phyloP scores from a whole-genome alignment of 73 alveolate genomes.

The Tetrahymena elliotti region DNA sequence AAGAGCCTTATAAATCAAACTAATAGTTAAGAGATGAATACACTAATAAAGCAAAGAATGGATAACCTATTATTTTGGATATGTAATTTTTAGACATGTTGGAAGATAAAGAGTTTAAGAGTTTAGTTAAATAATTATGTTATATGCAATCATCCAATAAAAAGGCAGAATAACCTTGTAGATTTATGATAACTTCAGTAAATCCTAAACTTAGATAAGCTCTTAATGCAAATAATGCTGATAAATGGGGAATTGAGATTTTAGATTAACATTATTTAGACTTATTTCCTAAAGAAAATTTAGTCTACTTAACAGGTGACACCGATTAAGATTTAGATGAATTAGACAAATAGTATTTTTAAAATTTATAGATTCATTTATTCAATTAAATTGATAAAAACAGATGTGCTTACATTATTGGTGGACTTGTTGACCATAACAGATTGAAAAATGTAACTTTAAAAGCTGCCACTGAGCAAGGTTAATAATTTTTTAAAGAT shows the following conservation, averaged over 20 bases:
- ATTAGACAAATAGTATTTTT: constrained; percentile 50
- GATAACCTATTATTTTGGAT: background rate
- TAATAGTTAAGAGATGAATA: background rate
- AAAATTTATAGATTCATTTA: background rate
- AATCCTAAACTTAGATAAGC: background rate
- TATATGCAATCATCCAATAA: constrained; percentile 15
- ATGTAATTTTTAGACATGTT: background rate
- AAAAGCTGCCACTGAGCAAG: constrained; percentile 82
- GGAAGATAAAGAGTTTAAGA: background rate
- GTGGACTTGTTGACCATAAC: constrained; percentile 96
- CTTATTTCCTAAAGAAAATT: constrained; percentile 5
- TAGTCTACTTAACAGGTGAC: constrained; percentile 94
- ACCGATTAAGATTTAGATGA: constrained; percentile 66
- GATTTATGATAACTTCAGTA: constrained; percentile 7
- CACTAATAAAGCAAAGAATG: background rate
- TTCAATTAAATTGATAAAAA: background rate
- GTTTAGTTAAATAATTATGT: background rate
- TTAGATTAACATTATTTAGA: constrained; percentile 16
- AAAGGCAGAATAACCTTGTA: constrained; percentile 14
- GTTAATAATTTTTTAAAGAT: constrained; percentile 53
- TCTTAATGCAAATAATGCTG: constrained; percentile 11
- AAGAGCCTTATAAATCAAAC: background rate
- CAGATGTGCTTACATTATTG: constrained; percentile 68
- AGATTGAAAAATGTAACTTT: constrained; percentile 78
- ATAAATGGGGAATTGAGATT: constrained; percentile 29